Percentiles rank a stretch among this genome's conserved stretches.
These are phyloP conservation scores for Eucalyptus melliodora DNA, from an alignment of 345 rosid genomes.

Conservation along the genomic window DNA sequence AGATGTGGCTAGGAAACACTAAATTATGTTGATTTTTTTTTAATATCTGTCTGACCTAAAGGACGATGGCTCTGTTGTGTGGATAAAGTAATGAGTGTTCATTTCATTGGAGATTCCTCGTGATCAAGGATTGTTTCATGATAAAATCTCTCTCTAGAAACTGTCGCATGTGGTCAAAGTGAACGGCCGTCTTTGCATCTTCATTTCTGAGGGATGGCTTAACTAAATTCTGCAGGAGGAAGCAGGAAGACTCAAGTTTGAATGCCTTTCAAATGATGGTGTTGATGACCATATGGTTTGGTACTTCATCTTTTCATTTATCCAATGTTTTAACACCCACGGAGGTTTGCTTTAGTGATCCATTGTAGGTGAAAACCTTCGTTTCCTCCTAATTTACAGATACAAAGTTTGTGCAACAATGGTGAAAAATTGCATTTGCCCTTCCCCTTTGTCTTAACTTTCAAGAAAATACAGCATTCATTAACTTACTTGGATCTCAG, in stretches of 20 bases:
- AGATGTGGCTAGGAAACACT: neutral
- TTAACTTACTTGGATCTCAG: neutral
- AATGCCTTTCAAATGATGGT: conserved; percentile 71
- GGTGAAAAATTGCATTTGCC: neutral
- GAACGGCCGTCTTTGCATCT: neutral
- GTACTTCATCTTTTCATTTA: conserved; percentile 32
- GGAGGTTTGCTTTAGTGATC: neutral
- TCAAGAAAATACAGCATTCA: neutral
- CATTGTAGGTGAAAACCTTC: neutral
- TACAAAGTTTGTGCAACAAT: neutral
- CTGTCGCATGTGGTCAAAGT: neutral
- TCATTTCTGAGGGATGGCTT: neutral
- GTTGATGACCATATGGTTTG: conserved; percentile 95
- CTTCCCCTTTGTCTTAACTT: neutral
- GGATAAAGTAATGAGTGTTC: neutral
- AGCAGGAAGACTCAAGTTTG: conserved; percentile 84
- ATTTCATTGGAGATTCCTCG: neutral
- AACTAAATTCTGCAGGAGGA: conserved; percentile 46
- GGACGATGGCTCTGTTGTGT: neutral
- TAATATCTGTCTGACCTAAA: neutral
- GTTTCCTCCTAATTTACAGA: neutral
- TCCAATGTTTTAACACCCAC: neutral
- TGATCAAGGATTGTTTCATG: neutral
- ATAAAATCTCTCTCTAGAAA: neutral
- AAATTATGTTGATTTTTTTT: neutral